Percentiles rank a stretch among this genome's conserved stretches.
Evolutionary conservation across 805 yeast species (phyloP).

Genomic region (Pichia rugopelliculosa): DNA sequence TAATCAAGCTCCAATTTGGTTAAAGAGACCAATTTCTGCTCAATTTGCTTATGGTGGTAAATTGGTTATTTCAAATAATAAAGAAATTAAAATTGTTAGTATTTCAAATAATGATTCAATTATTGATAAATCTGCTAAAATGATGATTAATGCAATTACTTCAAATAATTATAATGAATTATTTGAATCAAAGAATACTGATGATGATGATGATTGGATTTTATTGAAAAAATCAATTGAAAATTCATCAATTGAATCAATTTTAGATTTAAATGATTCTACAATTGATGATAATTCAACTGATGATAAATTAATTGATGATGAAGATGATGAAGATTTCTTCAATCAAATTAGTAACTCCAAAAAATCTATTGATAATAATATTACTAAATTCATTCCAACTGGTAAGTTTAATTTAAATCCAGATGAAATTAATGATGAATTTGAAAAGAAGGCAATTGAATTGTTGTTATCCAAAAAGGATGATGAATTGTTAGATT

Average conservation of each 20-base stretch:
- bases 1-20: constrained; percentile 87
- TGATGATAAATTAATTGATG: constrained; percentile 16
- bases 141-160: constrained; percentile 51
- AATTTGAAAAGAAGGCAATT: constrained; percentile 41
- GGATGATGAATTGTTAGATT: constrained; percentile 56
- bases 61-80: constrained; percentile 43
- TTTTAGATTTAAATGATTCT: neutral
- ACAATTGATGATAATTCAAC: constrained; percentile 6
- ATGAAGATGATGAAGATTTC: constrained; percentile 32
- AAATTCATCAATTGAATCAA: constrained; percentile 14
- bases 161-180: constrained; percentile 45
- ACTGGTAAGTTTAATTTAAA: constrained; percentile 42
- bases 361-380: constrained; percentile 9
- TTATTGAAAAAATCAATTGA: constrained; percentile 44
- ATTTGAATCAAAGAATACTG: constrained; percentile 34
- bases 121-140: constrained; percentile 30
- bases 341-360: constrained; percentile 28
- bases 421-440: constrained; percentile 13
- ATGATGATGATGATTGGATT: constrained; percentile 48
- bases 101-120: constrained; percentile 32
- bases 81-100: constrained; percentile 18
- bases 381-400: constrained; percentile 35
- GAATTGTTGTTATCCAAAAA: constrained; percentile 55
- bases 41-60: constrained; percentile 94
- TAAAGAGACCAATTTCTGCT: constrained; percentile 63